These are phyloP conservation scores for Elsinoe fawcettii DNA, from an alignment of 2,329 filamentous ascomycete species.

Conservation along the genomic window DNA sequence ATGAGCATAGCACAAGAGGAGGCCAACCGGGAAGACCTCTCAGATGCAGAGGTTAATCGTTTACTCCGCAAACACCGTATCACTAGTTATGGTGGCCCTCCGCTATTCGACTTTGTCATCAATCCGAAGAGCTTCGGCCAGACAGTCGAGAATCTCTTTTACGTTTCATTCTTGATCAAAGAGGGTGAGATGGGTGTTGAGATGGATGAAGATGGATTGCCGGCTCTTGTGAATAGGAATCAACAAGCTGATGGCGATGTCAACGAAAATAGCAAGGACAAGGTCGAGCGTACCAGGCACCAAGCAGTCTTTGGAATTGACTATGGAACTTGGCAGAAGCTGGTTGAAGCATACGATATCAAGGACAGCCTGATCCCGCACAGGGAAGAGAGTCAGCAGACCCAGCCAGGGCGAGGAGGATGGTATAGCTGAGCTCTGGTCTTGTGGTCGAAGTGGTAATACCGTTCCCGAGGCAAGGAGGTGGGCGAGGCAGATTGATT, in stretches of 20 bases:
- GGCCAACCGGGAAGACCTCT: conserved; percentile 25
- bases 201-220: conserved; percentile 64
- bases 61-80: conserved; percentile 61
- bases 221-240: conserved; percentile 47
- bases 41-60: conserved; percentile 34
- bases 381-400: conserved; percentile 50
- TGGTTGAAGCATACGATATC: conserved; percentile 70
- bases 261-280: too few species aligned
- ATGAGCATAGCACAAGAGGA: conserved; percentile 34
- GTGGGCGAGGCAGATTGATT: background rate
- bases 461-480: background rate
- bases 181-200: conserved; percentile 73
- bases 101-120: conserved; percentile 78
- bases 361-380: conserved; percentile 78
- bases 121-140: conserved; percentile 89
- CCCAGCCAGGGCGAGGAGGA: conserved; percentile 49
- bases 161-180: conserved; percentile 85
- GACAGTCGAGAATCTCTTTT: conserved; percentile 94
- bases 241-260: background rate
- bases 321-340: conserved; percentile 70
- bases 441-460: background rate
- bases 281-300: conserved; percentile 39
- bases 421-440: conserved; percentile 55
- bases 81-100: conserved; percentile 61
- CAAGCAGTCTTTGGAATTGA: conserved; percentile 87